Base-by-base conservation (phyloP, 2,329 filamentous ascomycete species). In the Aspergillus novoparasiticus region DNA sequence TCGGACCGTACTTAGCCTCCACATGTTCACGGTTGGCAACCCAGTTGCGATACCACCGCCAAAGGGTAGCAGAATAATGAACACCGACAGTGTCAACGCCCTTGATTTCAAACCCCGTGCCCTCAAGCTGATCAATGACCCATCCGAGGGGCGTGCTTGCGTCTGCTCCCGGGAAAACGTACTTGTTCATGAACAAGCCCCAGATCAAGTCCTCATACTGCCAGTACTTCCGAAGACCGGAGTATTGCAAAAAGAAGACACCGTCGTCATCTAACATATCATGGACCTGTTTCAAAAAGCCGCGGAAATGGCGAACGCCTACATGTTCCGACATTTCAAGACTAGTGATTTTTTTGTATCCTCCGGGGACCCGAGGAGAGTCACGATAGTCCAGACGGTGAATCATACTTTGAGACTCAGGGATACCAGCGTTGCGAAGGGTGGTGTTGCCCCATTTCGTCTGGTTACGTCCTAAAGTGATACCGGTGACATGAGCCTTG, bases 131-230 rank as follows among this genome's bases (percentile, higher is more conserved):
- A 79, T 93, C 88, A 71, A 96, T 84, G 73, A 95, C 92, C 81
- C 90, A 95, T 71, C 92, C 93, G 55, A 99, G 88, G 57, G 95
- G 95, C 62, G 93, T 96, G 48, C 92, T 96, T 58, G 95, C 95
- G 77, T 98, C 95, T 57, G 95, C 95, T 77, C 95, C 95, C 36
- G 94, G 95, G 87, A 98, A 98, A 79, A 98, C 86, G 81, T 98
- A 97, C 84, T 97, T 97, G 89, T 98, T 98, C 93, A 98, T 96
- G 86, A 97, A 98, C 54, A 98, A 86, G 78, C 95, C 95, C 95
- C 95, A 98, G 79, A 94, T 91, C 58, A 97, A 87, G 82, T 98
- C 94, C 85, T 98, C 94, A 76, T 97, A 98, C 81, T 98, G 95
- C 95, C 95, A 98, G 68, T 86, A 84, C 84, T 96, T 96, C 72